Evolutionary conservation across 805 yeast species (phyloP).

Genomic region (Yarrowia hollandica): DNA sequence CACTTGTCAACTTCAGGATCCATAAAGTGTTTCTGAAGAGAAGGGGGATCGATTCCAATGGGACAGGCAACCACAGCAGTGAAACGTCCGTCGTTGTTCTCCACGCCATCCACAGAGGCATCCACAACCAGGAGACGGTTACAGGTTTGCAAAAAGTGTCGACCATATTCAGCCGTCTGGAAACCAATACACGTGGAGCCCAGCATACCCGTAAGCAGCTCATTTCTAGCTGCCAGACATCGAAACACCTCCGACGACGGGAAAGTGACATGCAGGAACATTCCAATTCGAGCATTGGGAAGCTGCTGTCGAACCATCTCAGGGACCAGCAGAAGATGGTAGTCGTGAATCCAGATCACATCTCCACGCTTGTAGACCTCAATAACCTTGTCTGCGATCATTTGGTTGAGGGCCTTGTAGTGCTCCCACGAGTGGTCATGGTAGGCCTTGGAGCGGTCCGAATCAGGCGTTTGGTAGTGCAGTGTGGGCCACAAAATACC

Average conservation of each 20-base stretch:
- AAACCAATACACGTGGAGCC: slow-evolving; percentile 88
- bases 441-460: slow-evolving; percentile 89
- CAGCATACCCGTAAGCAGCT: slow-evolving; percentile 73
- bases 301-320: slow-evolving; percentile 71
- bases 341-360: slow-evolving; percentile 89
- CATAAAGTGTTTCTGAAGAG: slow-evolving; percentile 55
- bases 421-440: slow-evolving; percentile 94
- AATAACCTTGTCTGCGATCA: slow-evolving; percentile 74
- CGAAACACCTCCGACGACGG: slow-evolving; percentile 95
- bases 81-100: slow-evolving; percentile 47
- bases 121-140: slow-evolving; percentile 82
- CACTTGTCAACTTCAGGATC: slow-evolving; percentile 46
- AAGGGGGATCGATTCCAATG: slow-evolving; percentile 47
- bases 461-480: slow-evolving; percentile 91
- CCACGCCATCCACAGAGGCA: slow-evolving; percentile 81
- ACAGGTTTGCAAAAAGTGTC: slow-evolving; percentile 91
- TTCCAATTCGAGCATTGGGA: slow-evolving; percentile 86
- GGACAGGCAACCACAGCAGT: slow-evolving; percentile 43
- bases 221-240: slow-evolving; percentile 84
- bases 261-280: slow-evolving; percentile 89
- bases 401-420: slow-evolving; percentile 71
- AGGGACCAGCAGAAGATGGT: slow-evolving; percentile 85
- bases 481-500: slow-evolving; percentile 96
- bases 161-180: slow-evolving; percentile 89
- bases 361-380: slow-evolving; percentile 71